Conservation (phyloP, 257 asterid species). For the Capsicum pubescens region DNA sequence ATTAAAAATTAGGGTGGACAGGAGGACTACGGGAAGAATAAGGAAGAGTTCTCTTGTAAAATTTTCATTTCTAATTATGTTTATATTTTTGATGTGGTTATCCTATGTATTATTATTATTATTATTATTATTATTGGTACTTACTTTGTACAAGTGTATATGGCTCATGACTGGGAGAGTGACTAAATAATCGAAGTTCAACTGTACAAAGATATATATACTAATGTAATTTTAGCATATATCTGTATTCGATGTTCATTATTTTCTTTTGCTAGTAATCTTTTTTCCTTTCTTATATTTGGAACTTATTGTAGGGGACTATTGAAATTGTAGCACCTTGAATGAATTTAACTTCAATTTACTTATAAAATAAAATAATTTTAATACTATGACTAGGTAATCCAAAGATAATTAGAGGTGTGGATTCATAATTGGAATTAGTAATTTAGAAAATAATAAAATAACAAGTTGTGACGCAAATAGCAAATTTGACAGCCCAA, state of each 20-base stretch:
- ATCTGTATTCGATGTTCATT: background rate
- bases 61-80: background rate
- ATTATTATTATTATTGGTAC: background rate
- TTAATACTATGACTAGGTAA: background rate
- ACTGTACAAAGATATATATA: conserved; percentile 15
- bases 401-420: background rate
- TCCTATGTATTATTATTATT: background rate
- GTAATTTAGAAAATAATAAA: too few relatives aligned
- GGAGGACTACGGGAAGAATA: conserved; percentile 24
- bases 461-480: background rate
- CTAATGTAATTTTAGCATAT: background rate
- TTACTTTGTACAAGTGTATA: conserved; percentile 28
- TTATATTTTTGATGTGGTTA: conserved; percentile 27
- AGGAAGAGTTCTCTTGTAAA: conserved; percentile 4
- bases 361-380: background rate
- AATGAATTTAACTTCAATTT: background rate
- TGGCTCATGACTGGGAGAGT: conserved; percentile 28
- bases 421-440: background rate
- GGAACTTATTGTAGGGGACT: background rate
- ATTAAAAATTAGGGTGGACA: background rate
- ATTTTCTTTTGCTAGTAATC: background rate
- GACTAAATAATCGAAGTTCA: conserved; percentile 23
- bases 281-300: background rate
- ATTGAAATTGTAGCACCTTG: background rate
- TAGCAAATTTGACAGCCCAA: background rate